Evolutionary conservation across 2,329 filamentous ascomycete genomes (phyloP), one percentile per base, ranked within the genome.

Genomic region (Diaporthe caulivora): DNA sequence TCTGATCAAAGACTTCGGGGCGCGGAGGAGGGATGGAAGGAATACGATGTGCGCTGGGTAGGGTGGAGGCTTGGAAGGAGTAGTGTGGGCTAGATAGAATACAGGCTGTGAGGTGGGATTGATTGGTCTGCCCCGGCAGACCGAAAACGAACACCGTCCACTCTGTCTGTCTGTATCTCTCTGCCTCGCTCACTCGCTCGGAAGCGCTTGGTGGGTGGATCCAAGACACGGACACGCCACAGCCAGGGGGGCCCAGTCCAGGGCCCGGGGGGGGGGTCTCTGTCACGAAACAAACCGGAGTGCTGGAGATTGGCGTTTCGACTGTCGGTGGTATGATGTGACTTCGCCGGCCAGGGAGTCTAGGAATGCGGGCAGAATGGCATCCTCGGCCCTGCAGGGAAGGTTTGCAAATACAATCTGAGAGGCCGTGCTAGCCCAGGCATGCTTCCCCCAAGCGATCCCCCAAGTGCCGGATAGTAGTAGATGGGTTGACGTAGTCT

Each of bases 261-360:
- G 47, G 69, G 34, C 49, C 53, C 57, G 37, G 37, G 55, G 37
- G 37, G 55, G 55, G 54, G 55, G 69, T 62, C 55, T 54, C 44
- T 54, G 24, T 71, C 34, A 53, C 62, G 69, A 71, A 62, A 62
- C 69, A 71, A 62, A 54, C 40, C 68, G 68, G 57, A 62, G 37
- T 53, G 42, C 55, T 71, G 55, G 55, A 71, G 68, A 51, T 62
- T 71, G 55, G 42, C 44, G 68, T 71, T 53, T 47, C 68, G 57
- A 60, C 68, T 31, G 55, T 60, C 57, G 55, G 68, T 60, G 68
- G 68, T 49, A 70, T 70, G 68, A 70, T 70, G 68, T 70, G 68
- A 42, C 54, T 62, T 70, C 53, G 57, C 51, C 26, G 42, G 34
- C 40, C 51, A 57, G 51, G 65, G 24, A 44, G 26, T n/a, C n/a